Percentiles rank a stretch among this genome's conserved stretches.
Evolutionary conservation across 352 stramenopile genomes (phyloP).

Genomic region (Pythium guiyangense): DNA sequence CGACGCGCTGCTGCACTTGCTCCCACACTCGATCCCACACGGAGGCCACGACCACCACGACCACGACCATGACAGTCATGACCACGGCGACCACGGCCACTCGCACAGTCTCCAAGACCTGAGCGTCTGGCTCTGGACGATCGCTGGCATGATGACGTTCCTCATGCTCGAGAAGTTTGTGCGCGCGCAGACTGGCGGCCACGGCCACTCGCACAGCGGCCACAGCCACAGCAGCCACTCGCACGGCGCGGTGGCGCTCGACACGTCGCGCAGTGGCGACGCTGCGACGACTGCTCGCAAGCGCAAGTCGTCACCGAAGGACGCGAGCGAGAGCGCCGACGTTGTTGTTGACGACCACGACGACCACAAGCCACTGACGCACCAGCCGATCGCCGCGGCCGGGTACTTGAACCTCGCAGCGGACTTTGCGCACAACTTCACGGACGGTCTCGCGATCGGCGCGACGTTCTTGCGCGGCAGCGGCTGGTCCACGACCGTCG

Average conservation of each 20-base stretch:
- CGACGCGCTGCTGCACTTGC: slow-evolving; percentile 88
- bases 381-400: slow-evolving; percentile 63
- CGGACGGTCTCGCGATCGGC: slow-evolving; percentile 91
- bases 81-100: slow-evolving; percentile 38
- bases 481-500: slow-evolving; percentile 81
- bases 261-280: slow-evolving; percentile 19
- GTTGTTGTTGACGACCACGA: not conserved
- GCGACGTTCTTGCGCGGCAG: slow-evolving; percentile 81
- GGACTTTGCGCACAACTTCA: slow-evolving; percentile 93
- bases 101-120: slow-evolving; percentile 59
- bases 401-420: slow-evolving; percentile 89
- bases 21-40: slow-evolving; percentile 81
- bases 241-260: slow-evolving; percentile 9
- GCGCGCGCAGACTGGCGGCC: slow-evolving; percentile 45
- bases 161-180: slow-evolving; percentile 84
- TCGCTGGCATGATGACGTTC: slow-evolving; percentile 71
- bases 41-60: slow-evolving; percentile 14
- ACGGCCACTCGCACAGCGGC: slow-evolving; percentile 18
- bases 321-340: not conserved
- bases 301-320: slow-evolving; percentile 24
- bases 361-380: slow-evolving; percentile 15
- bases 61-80: slow-evolving; percentile 30
- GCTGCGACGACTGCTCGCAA: slow-evolving; percentile 18
- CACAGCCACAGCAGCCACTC: slow-evolving; percentile 29
- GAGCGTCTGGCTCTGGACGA: slow-evolving; percentile 68